phyloP scores from a whole-genome alignment of 176 grass and related monocot species.

The Zea mays region Zm-B73-REFERENCE-NAM-5.0 NC_050098.1:71364001-71364500 shows the following conservation, averaged over 20 bases:
- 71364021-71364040: conserved; percentile 61
- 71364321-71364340: conserved; percentile 9
- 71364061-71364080: conserved; percentile 79
- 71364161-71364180: background rate
- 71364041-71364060: conserved; percentile 74
- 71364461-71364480: too few relatives aligned
- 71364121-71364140: background rate
- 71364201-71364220: conserved; percentile 1
- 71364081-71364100: conserved; percentile 50
- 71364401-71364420: background rate
- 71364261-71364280: background rate
- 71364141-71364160: conserved; percentile 4
- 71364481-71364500: background rate
- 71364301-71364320: background rate
- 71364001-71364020: conserved; percentile 59
- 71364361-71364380: conserved; percentile 3
- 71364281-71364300: background rate
- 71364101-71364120: conserved; percentile 23
- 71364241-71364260: background rate
- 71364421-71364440: background rate
- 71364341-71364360: background rate
- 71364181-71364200: background rate
- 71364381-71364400: background rate
- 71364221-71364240: background rate
- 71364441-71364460: background rate